Evolutionary conservation across 192 early-diverging fungal species (phyloP).

Genomic region (Coemansia sp.): DNA sequence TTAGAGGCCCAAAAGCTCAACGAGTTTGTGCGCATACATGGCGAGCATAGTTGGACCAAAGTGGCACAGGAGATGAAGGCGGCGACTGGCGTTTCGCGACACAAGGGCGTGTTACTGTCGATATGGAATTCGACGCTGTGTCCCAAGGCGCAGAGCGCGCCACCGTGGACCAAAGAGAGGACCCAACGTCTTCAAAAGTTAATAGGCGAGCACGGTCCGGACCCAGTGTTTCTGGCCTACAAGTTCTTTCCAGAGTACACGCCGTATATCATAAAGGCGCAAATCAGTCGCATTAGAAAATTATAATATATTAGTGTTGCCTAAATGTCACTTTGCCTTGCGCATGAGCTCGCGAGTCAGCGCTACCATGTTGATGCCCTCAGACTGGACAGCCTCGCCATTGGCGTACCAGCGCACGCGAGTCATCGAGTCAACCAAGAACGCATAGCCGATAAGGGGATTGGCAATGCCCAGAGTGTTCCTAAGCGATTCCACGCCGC

Average conservation of each 20-base stretch:
- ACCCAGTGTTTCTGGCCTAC: conserved; percentile 33
- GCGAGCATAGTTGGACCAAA: conserved; percentile 25
- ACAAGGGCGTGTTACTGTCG: background rate
- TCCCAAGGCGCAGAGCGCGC: conserved; percentile 23
- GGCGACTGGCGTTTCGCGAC: conserved; percentile 2
- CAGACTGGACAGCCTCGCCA: conserved; percentile 36
- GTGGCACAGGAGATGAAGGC: conserved; percentile 17
- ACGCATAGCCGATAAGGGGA: conserved; percentile 50
- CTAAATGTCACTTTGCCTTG: conserved; percentile 14
- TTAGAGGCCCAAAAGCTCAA: conserved; percentile 2
- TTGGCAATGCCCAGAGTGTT: conserved; percentile 49
- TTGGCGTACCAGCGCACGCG: conserved; percentile 55
- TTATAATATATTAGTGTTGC: too few relatives aligned
- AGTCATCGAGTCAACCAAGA: conserved; percentile 39
- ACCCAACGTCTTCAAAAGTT: conserved; percentile 9
- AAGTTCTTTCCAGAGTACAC: conserved; percentile 47
- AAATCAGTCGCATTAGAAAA: background rate
- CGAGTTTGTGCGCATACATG: conserved; percentile 10
- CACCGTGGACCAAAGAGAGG: conserved; percentile 12
- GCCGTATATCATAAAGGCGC: conserved; percentile 3
- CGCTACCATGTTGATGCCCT: conserved; percentile 30
- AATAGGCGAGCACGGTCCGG: conserved; percentile 17
- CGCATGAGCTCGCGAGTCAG: conserved; percentile 30
- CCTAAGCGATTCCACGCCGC: conserved; percentile 40
- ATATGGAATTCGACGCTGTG: conserved; percentile 17